phyloP scores from a whole-genome alignment of 208 protist genomes.

The Crithidia mellificae region DNA sequence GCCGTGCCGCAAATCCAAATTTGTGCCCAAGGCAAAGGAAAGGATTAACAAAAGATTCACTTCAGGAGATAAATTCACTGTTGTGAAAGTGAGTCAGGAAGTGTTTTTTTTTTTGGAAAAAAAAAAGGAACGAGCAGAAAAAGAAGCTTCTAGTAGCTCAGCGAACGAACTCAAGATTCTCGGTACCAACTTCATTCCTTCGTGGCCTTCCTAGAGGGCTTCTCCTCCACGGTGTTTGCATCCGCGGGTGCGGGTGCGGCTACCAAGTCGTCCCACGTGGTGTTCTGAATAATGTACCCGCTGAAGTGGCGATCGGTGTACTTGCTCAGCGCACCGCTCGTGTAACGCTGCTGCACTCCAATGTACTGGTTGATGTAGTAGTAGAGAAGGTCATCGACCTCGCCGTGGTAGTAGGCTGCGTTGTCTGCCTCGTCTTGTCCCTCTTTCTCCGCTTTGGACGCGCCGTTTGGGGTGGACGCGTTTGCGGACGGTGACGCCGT shows the following conservation, averaged over 20 bases:
- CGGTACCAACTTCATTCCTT: no score
- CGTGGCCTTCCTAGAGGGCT: neutral
- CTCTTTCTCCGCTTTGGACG: neutral
- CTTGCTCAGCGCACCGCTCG: slow-evolving; percentile 35
- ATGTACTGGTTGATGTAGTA: slow-evolving; percentile 96
- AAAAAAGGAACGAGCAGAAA: no score
- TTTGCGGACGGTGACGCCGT: neutral
- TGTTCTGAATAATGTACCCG: slow-evolving; percentile 77
- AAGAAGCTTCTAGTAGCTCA: no score
- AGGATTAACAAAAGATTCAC: no score
- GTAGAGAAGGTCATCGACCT: slow-evolving; percentile 95
- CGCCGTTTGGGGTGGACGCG: neutral
- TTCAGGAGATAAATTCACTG: no score
- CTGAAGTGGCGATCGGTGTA: slow-evolving; percentile 88
- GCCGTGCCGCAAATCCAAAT: no score
- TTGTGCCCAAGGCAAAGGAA: no score
- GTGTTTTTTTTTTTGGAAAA: no score
- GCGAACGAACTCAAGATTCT: no score
- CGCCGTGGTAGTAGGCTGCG: slow-evolving; percentile 70
- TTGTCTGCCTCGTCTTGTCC: neutral
- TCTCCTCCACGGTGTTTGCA: neutral
- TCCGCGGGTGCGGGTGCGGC: slow-evolving; percentile 10
- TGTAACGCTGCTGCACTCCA: slow-evolving; percentile 88
- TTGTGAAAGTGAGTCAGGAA: no score
- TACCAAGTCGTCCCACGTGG: slow-evolving; percentile 73